Conservation (phyloP, 2,329 filamentous ascomycete species). For the Pezicula rhizophila region DNA sequence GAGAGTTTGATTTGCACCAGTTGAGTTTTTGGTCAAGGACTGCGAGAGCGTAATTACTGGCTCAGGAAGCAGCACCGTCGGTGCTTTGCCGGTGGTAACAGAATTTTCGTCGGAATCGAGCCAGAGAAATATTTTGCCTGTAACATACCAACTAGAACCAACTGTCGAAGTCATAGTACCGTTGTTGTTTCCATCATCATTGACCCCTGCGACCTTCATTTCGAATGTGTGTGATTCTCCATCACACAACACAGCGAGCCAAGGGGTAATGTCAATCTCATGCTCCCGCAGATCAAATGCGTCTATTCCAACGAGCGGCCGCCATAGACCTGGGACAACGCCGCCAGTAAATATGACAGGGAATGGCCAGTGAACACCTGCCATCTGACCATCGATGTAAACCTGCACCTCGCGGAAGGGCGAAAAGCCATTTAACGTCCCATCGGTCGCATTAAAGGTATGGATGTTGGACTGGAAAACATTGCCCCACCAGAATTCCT, state of each 20-base stretch:
- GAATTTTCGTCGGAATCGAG: slow-evolving; percentile 43
- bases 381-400: slow-evolving; percentile 64
- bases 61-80: slow-evolving; percentile 24
- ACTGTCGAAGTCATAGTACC: slow-evolving; percentile 48
- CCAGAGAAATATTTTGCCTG: slow-evolving; percentile 78
- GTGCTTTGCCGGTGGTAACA: slow-evolving; percentile 44
- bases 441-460: slow-evolving; percentile 52
- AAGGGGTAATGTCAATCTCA: slow-evolving; percentile 77
- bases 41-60: slow-evolving; percentile 48
- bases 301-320: slow-evolving; percentile 72
- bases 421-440: slow-evolving; percentile 58
- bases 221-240: slow-evolving; percentile 59
- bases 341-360: slow-evolving; percentile 80
- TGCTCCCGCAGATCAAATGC: slow-evolving; percentile 74
- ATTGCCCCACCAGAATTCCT: slow-evolving; percentile 86
- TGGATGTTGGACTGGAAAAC: slow-evolving; percentile 55
- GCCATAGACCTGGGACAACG: slow-evolving; percentile 68
- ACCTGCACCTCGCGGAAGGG: slow-evolving; percentile 76
- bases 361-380: slow-evolving; percentile 75
- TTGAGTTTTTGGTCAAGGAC: slow-evolving; percentile 35
- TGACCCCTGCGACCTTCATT: slow-evolving; percentile 60
- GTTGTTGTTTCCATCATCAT: slow-evolving; percentile 43
- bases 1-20: slow-evolving; percentile 53
- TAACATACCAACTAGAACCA: slow-evolving; percentile 67
- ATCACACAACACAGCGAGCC: slow-evolving; percentile 63